Base-by-base conservation (phyloP, 208 protist genomes). In the Leishmania tarentolae region DNA sequence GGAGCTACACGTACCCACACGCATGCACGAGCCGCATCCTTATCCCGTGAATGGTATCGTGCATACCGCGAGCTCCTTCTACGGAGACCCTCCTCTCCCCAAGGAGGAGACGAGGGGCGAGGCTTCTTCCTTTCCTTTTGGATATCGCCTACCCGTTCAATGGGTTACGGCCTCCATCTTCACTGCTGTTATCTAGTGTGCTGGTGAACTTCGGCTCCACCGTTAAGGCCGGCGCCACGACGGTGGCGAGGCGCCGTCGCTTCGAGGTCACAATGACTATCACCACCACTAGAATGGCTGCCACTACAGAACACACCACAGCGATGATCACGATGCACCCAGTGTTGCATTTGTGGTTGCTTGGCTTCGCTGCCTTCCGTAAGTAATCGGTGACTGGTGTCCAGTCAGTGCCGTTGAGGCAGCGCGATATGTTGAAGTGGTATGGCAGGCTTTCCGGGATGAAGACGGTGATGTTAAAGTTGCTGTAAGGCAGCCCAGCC, bases 251-350 rank as follows among this genome's bases (percentile, higher is more conserved):
- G 17, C 93, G 91, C 44, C 84, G 75, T 13, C 91, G 91, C 86
- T 96, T 96, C 65, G 91, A 94, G 17, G 86, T 91, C n/a, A 92
- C 37, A 8, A 96, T 91, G 56, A 96, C 89, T 3, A 93, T 73
- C 3, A 88, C 50, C 3, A 92, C 87, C 46, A 95, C 87, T 35
- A 94, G 79, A 24, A 89, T 81, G 19, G 87, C 79, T n/a, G 88
- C 83, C 31, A 94, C 82, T 28, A 95, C 86, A 13, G 93, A 90
- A 37, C 83, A 82, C 47, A 75, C 90, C 6, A 95, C 88, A 42
- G 93, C 93, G 46, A 96, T 79, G 44, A 82, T 90, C 35, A 96
- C 90, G 59, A 96, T 93, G 82, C 93, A 96, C 50, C 90, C 91
- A 5, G 88, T 92, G 37, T 75, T 82, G 68, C 93, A 96, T 80